Base-by-base conservation (phyloP, 202 grass and related monocot species). In the Alloteropsis angusta region DNA sequence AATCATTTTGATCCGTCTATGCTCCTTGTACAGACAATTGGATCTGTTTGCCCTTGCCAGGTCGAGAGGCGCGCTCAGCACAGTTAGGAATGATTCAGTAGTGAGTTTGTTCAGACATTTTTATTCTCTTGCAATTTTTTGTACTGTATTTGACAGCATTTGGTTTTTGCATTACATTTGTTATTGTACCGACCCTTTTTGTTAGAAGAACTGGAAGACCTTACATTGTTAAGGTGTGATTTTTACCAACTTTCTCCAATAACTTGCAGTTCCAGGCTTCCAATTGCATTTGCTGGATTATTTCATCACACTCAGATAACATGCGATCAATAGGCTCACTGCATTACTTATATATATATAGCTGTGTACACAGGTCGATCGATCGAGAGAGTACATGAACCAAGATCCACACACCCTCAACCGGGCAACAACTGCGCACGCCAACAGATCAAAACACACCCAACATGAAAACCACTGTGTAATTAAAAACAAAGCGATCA, bases 1-100 rank as follows among this genome's bases (percentile, higher is more conserved):
- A 37, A 10, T 21, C n/a, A 4, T 54, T 47, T 28, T 64, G 63
- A 79, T 45, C 4, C 44, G 65, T 54, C 32, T 44, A 65, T 41
- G 32, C 67, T 79, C 68, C 42, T 68, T 85, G 41, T 73, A 72
- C 18, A 25, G 60, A 85, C 6, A 85, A 77, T 67, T 72, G 26
- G 57, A 44, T 81, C 1, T 76, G 30, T 50, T 68, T 46, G 61
- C 39, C 59, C 26, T 57, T 57, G 60, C 42, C 70, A 6, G 52
- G 9, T 65, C 13, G 1, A 18, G 36, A 80, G 38, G 10, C 4
- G 10, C 4, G 26, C 18, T 30, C 17, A 8, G 68, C 21, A 0
- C 14, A 37, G 8, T 78, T 65, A 46, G 25, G 23, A 79, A 66
- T 3, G 2, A 25, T 47, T 3, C 38, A 65, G 39, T 79, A 60